These are phyloP conservation scores for Myxozyma sirexii DNA, from an alignment of 805 yeast genomes.

Conservation along the genomic window DNA sequence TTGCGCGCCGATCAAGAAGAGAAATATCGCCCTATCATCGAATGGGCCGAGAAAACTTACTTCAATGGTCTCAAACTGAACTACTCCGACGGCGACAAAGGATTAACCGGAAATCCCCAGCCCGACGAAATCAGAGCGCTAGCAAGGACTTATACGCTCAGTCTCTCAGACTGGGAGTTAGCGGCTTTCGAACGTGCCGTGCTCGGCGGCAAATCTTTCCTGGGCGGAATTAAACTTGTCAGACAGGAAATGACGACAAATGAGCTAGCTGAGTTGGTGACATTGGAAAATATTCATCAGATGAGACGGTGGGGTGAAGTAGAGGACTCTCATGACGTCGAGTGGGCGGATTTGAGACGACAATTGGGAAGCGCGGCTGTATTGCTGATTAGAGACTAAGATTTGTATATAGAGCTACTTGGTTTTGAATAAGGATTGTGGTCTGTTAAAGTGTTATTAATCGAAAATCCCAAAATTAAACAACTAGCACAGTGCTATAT, in stretches of 20 bases:
- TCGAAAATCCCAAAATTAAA: too few relatives aligned
- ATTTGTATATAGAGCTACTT: too few relatives aligned
- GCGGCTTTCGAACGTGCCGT: slow-evolving; percentile 92
- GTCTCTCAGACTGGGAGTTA: slow-evolving; percentile 71
- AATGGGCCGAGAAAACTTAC: slow-evolving; percentile 63
- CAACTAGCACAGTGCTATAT: not conserved
- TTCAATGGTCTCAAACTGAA: slow-evolving; percentile 53
- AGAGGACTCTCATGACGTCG: slow-evolving; percentile 98
- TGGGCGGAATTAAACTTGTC: slow-evolving; percentile 73
- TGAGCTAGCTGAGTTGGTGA: slow-evolving; percentile 74
- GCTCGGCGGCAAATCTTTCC: slow-evolving; percentile 78
- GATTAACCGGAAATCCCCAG: slow-evolving; percentile 81
- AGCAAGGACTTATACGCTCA: slow-evolving; percentile 64
- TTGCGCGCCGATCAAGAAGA: slow-evolving; percentile 80
- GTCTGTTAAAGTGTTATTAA: too few relatives aligned
- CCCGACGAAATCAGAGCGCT: slow-evolving; percentile 57
- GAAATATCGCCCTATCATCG: slow-evolving; percentile 72
- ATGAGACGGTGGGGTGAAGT: slow-evolving; percentile 96
- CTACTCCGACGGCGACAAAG: slow-evolving; percentile 77
- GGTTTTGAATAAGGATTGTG: too few relatives aligned
- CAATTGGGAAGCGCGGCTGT: slow-evolving; percentile 78
- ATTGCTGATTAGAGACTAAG: slow-evolving; percentile 43
- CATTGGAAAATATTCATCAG: slow-evolving; percentile 81
- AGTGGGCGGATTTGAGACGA: slow-evolving; percentile 83
- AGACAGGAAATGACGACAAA: slow-evolving; percentile 49